Evolutionary conservation across 495 filamentous ascomycete species (phyloP).

Genomic region (Pyrenula massariospora): DNA sequence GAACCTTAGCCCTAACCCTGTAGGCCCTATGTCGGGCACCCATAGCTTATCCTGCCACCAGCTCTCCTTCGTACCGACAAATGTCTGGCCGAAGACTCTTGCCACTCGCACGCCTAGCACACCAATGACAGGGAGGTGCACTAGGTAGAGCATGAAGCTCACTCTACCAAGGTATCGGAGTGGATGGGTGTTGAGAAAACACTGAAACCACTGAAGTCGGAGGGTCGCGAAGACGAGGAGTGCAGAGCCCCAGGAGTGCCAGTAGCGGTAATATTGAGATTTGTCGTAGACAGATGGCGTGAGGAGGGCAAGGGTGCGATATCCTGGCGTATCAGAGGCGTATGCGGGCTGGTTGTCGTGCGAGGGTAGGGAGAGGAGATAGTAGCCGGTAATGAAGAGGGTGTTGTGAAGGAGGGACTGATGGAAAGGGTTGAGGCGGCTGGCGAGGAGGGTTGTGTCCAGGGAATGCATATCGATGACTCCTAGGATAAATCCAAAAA

Average conservation of each 20-base stretch:
- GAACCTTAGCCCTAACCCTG: not conserved
- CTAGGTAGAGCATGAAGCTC: slow-evolving; percentile 4
- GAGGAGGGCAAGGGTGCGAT: slow-evolving; percentile 1
- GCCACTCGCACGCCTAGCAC: slow-evolving; percentile 1
- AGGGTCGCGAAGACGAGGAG: slow-evolving; percentile 3
- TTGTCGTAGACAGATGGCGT: slow-evolving; percentile 1
- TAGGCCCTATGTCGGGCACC: slow-evolving; percentile 2
- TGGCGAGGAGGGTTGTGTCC: not conserved
- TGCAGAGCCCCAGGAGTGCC: slow-evolving; percentile 1
- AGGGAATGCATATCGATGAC: not conserved
- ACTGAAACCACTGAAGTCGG: slow-evolving; percentile 1
- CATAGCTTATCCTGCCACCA: slow-evolving; percentile 2
- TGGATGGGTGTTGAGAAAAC: not conserved
- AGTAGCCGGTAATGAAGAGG: slow-evolving; percentile 2
- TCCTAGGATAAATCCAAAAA: slow-evolving; percentile 2
- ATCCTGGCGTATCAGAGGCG: slow-evolving; percentile 2
- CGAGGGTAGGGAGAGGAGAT: slow-evolving; percentile 4
- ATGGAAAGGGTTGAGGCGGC: not conserved
- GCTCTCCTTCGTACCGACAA: not conserved
- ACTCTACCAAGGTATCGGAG: slow-evolving; percentile 3
- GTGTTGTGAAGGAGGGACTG: not conserved
- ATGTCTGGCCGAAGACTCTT: slow-evolving; percentile 2
- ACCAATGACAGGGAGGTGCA: slow-evolving; percentile 2
- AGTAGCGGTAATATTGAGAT: slow-evolving; percentile 4
- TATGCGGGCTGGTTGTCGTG: slow-evolving; percentile 2